Evolutionary conservation across 192 early-diverging fungal genomes (phyloP), one percentile per base, ranked within the genome.

Genomic region (Obelidium mucronatum): DNA sequence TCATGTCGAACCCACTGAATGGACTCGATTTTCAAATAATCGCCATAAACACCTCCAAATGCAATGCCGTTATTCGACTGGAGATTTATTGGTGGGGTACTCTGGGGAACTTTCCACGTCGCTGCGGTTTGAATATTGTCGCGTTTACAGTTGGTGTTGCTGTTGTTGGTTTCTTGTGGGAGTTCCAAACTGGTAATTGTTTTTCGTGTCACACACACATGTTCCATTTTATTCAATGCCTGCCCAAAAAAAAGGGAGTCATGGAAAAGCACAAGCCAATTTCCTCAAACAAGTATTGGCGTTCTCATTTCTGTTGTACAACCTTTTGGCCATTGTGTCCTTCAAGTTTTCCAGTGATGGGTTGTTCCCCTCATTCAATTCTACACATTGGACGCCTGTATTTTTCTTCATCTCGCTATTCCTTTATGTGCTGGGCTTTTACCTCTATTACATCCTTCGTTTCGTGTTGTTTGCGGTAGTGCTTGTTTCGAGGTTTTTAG

Each of bases 21-120:
- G 66, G 66, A 1, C n/a, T 67, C 33, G 13, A 11, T 42, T 26
- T 67, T 30, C 22, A 36, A 17, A 24, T 67, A 42, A 67, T 67
- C 13, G 66, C 66, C 2, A 39, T 13, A 8, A 39, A 26, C 24
- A 26, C 22, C 22, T 28, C 42, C 66, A 26, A 26, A 1, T 31
- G 13, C 24, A 28, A 8, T 4, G 44, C 40, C 28, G 8, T 19
- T 11, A 67, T 67, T 48, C 66, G 40, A 60, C 15, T 65, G 34
- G 17, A 24, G 40, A 34, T 67, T 1, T 26, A 67, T 30, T 51
- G 40, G 42, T 67, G 42, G 40, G 66, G 22, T 6, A 67, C 40
- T 31, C 42, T 67, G 15, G 66, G 66, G 19, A 67, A n/a, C 17
- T 15, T 67, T 67, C n/a, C 66, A n/a, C 39, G 66, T 11, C 37